Evolutionary conservation across 192 early-diverging fungal genomes (phyloP), one percentile per base, ranked within the genome.

Genomic region (Rhizophlyctis rosea): DNA sequence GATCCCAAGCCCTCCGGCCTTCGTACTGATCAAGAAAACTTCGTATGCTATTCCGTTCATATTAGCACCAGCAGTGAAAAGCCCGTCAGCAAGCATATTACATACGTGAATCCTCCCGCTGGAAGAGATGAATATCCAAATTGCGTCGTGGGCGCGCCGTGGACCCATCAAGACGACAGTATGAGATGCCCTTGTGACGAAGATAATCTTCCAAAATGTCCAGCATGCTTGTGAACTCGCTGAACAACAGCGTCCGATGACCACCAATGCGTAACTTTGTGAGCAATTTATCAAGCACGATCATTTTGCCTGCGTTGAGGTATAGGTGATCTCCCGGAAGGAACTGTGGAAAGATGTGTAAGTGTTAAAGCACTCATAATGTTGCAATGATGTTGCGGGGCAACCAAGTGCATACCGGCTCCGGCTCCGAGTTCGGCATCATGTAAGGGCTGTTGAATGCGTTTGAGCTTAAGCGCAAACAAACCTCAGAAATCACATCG

Each of bases 1-100:
- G 76, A 99, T 95, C 21, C 96, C 96, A 49, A 99, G 81, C 5
- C 95, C 95, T 53, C 96, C 94, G 3, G 96, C 96, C 28, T 91
- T 87, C 16, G 96, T 98, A 24, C 90, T 92, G 23, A 98, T 81
- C 62, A 98, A 68, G 73, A 97, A 98, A 27, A 91, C 72, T 18
- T 70, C 73, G 48, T 59, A 87, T 80, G 68, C 85, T 84, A 30
- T 47, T 7, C 34, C 88, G 90, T 47, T 82, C 91, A 54, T 93
- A 57, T 85, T 44, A 7, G 39, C 39, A 44, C 39, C 7, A 44
- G 39, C 39, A 44, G 9, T 90, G 86, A 64, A 92, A 88, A 44
- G 9, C 7, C 39, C 9, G 39, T 13, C 39, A 18, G 18, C 39
- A 44, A 44, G 39, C 9, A 44, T 44, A 18, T 18, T 0, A 70